phyloP scores from a whole-genome alignment of 2,329 filamentous ascomycete species.

The Cylindrodendrum hubeiense region DNA sequence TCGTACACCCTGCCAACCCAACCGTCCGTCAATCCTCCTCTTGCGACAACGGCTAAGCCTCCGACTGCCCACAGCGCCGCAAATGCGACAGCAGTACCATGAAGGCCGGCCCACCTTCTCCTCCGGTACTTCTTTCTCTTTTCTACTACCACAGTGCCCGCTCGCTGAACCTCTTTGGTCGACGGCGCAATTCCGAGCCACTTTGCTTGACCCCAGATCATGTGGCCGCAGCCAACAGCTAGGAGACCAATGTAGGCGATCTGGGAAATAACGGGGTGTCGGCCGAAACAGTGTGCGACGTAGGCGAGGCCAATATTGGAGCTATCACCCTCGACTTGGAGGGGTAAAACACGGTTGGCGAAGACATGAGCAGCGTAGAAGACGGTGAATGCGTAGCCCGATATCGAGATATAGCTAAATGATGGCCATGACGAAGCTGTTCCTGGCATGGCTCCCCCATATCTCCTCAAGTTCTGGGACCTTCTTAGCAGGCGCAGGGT shows the following conservation, averaged over 20 bases:
- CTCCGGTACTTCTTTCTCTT: constrained; percentile 67
- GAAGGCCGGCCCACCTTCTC: constrained; percentile 78
- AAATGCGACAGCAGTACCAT: constrained; percentile 70
- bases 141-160: constrained; percentile 58
- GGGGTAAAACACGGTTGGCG: constrained; percentile 81
- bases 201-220: constrained; percentile 86
- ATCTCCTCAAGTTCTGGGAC: constrained; percentile 77
- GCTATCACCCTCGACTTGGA: constrained; percentile 83
- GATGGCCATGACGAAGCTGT: constrained; percentile 71
- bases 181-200: constrained; percentile 78
- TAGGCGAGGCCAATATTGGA: constrained; percentile 88
- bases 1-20: constrained; percentile 89
- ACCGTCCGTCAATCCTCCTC: constrained; percentile 75
- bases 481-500: constrained; percentile 81
- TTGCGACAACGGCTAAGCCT: constrained; percentile 81
- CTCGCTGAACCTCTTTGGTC: constrained; percentile 59
- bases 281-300: constrained; percentile 86
- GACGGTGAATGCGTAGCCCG: constrained; percentile 78
- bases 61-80: constrained; percentile 84
- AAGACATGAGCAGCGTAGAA: constrained; percentile 79
- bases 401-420: constrained; percentile 75
- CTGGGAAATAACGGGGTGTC: constrained; percentile 75
- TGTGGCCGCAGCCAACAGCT: constrained; percentile 77
- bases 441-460: constrained; percentile 76
- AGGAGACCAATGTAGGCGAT: constrained; percentile 78